Evolutionary conservation across 352 stramenopile species (phyloP).

Genomic region (Globisporangium ultimum): DNA sequence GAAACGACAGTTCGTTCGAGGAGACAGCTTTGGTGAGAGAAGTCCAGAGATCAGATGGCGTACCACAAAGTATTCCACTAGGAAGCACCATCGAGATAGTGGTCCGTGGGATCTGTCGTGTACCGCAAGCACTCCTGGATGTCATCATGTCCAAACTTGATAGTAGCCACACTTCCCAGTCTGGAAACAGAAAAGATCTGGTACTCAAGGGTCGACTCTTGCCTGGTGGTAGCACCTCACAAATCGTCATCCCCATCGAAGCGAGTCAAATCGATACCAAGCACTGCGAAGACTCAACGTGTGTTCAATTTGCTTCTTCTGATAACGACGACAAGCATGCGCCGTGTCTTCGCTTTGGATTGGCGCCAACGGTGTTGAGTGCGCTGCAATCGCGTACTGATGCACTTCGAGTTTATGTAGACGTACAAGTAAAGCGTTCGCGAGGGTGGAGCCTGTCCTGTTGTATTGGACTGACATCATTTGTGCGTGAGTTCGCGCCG

Average conservation of each 20-base stretch:
- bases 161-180: background rate
- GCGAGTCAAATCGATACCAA: background rate
- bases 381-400: constrained; percentile 1
- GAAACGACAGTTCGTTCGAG: background rate
- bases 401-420: constrained; percentile 7
- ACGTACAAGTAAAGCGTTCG: constrained; percentile 10
- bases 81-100: constrained; percentile 3
- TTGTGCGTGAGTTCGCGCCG: background rate
- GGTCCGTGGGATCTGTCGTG: constrained; percentile 6
- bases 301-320: background rate
- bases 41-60: background rate
- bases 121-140: background rate
- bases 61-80: background rate
- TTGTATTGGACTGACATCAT: constrained; percentile 1
- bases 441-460: constrained; percentile 9
- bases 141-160: background rate
- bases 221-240: background rate
- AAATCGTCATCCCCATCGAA: background rate
- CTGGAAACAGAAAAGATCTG: background rate
- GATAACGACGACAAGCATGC: background rate
- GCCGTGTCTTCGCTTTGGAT: background rate
- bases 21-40: background rate
- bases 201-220: constrained; percentile 1
- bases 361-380: constrained; percentile 8
- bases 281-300: constrained; percentile 1